phyloP scores from a whole-genome alignment of 2,329 filamentous ascomycete genomes.

The Colletotrichum trifolii region DNA sequence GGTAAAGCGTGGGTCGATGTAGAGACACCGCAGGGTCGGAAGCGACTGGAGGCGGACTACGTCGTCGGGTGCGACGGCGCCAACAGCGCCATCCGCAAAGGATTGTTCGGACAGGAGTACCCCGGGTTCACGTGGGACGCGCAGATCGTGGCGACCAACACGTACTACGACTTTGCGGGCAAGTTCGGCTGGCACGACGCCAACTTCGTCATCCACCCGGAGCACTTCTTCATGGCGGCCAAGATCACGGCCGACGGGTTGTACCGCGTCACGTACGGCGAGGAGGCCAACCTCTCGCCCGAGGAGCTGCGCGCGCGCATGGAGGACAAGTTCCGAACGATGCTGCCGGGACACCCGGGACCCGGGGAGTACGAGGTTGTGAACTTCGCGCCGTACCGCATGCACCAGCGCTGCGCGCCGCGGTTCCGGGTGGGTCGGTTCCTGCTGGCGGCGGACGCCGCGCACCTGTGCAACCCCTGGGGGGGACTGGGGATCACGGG shows the following conservation, averaged over 20 bases:
- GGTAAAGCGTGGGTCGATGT: constrained; percentile 57
- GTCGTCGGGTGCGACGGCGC: constrained; percentile 68
- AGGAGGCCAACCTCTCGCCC: constrained; percentile 60
- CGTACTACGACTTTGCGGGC: constrained; percentile 68
- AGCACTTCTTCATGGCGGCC: constrained; percentile 71
- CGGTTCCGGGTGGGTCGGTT: constrained; percentile 68
- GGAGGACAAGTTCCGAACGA: constrained; percentile 64
- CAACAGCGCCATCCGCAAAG: constrained; percentile 58
- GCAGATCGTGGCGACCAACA: constrained; percentile 72
- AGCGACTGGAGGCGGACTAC: constrained; percentile 60
- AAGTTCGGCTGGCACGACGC: constrained; percentile 65
- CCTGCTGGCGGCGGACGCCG: constrained; percentile 69
- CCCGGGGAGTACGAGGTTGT: constrained; percentile 66
- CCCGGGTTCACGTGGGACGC: constrained; percentile 70
- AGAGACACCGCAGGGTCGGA: constrained; percentile 50
- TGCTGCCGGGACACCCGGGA: constrained; percentile 69
- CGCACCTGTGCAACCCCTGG: constrained; percentile 65
- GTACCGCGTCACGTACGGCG: constrained; percentile 73
- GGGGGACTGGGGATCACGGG: constrained; percentile 73
- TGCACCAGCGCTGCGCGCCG: constrained; percentile 70
- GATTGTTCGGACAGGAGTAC: constrained; percentile 65
- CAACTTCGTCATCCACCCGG: constrained; percentile 71
- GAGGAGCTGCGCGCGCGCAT: constrained; percentile 66
- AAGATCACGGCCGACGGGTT: constrained; percentile 68
- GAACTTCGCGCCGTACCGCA: constrained; percentile 68